Evolutionary conservation across 2,329 filamentous ascomycete species (phyloP), one percentile per base, ranked within the genome.

Genomic region (Alternaria brassicicola): DNA sequence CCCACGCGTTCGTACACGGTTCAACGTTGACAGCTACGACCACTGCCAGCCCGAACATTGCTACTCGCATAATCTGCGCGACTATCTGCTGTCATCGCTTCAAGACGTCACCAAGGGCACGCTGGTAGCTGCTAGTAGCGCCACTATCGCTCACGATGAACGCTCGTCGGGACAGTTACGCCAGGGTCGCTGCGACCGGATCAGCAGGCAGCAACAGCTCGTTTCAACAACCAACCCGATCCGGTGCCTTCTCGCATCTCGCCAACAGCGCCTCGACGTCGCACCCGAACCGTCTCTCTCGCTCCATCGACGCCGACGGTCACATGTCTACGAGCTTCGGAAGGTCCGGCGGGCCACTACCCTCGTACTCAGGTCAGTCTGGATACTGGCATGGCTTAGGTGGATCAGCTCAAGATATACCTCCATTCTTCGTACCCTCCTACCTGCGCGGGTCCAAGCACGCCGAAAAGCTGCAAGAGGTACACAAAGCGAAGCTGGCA

Each of bases 361-460:
- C 81, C 33, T 72, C 78, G 9, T 82, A 83, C 62, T 80, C 81
- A 6, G 79, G 81, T 62, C 82, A 82, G 68, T 82, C 80, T 66
- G 78, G 73, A 26, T 68, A 75, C 33, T 67, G 71, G 65, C 71
- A 72, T 51, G 69, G 68, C 6, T 59, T 70, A 30, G 68, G 68
- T 17, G 67, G 62, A 12, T 52, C 59, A 13, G 55, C 61, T 21
- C 68, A 71, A 19, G 73, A 76, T 36, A 74, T 63, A 76, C 82
- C 57, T 69, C 77, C 57, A 6, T 94, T 94, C 81, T 93, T 97
- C 76, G 84, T 89, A 10, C 94, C 94, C 1, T 93, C 92, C 5
- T 97, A 97, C 78, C 84, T 98, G 42, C 83, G 84, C 66, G 86
- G 86, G 36, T 94, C 92, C 13, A 86, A 87, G 70, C 93, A 97